Evolutionary conservation across 2,329 filamentous ascomycete species (phyloP).

Genomic region (Colletotrichum navitas): DNA sequence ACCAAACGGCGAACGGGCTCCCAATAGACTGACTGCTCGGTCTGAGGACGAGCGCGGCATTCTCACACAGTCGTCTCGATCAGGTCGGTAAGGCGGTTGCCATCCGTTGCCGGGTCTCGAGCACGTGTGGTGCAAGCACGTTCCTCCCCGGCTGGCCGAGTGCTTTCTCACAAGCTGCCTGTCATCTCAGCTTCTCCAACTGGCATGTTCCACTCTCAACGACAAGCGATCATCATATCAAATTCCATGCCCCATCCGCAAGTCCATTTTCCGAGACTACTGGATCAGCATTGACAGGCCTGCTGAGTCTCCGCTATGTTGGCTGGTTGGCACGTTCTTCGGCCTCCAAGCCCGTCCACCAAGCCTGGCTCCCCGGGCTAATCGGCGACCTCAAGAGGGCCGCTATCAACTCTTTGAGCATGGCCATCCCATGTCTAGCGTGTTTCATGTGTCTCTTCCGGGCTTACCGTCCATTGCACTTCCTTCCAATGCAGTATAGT

Average conservation of each 20-base stretch:
- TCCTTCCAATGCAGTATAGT: slow-evolving; percentile 38
- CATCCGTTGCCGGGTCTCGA: slow-evolving; percentile 3
- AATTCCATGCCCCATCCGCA: slow-evolving; percentile 28
- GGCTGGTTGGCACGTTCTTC: slow-evolving; percentile 37
- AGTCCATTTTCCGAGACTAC: slow-evolving; percentile 36
- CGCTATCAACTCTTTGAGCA: slow-evolving; percentile 33
- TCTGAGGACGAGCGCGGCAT: slow-evolving; percentile 31
- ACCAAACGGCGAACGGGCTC: slow-evolving; percentile 15
- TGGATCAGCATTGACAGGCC: slow-evolving; percentile 36
- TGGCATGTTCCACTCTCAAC: slow-evolving; percentile 39
- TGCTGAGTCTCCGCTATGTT: slow-evolving; percentile 33
- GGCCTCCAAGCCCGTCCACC: slow-evolving; percentile 32
- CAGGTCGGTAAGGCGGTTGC: not conserved
- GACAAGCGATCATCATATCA: slow-evolving; percentile 27
- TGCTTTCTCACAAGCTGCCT: slow-evolving; percentile 23
- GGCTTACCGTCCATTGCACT: slow-evolving; percentile 33
- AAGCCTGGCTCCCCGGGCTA: slow-evolving; percentile 20
- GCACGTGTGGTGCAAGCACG: slow-evolving; percentile 18
- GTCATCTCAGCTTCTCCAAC: slow-evolving; percentile 7
- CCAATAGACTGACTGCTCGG: slow-evolving; percentile 33
- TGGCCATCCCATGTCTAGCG: slow-evolving; percentile 39
- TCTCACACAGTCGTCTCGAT: slow-evolving; percentile 6
- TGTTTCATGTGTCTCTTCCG: slow-evolving; percentile 41
- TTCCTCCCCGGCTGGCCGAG: slow-evolving; percentile 19
- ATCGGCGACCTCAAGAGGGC: slow-evolving; percentile 41